Conservation (phyloP, 2,329 filamentous ascomycete genomes). For the Zarea fungicola region DNA sequence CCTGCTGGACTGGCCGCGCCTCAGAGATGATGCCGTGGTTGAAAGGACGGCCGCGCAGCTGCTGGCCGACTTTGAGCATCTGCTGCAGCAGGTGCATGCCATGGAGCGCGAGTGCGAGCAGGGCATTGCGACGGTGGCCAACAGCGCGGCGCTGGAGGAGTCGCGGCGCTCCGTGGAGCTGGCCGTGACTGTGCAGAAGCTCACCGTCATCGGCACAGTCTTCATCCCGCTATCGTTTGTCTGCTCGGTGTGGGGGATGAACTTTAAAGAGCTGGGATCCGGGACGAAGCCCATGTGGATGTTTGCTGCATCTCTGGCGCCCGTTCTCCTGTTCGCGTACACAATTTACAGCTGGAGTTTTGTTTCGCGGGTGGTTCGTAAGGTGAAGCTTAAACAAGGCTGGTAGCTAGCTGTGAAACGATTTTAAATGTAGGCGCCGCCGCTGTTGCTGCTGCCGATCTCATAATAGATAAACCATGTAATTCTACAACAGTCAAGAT, state of each 20-base stretch:
- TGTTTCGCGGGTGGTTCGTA: too few species aligned
- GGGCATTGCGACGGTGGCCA: neutral
- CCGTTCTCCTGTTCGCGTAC: too few species aligned
- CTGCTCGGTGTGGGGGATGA: neutral
- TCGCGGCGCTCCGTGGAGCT: neutral
- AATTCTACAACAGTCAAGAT: too few species aligned
- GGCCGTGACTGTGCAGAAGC: neutral
- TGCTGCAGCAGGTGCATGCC: neutral
- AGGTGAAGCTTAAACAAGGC: too few species aligned
- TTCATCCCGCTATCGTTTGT: neutral
- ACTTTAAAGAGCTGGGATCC: neutral
- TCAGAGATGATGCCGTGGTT: neutral
- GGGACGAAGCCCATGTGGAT: too few species aligned
- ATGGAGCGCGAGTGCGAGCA: neutral
- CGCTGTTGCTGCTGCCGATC: too few species aligned
- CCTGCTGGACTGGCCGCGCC: neutral
- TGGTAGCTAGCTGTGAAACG: too few species aligned
- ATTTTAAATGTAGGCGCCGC: too few species aligned
- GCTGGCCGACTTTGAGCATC: neutral
- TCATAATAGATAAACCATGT: too few species aligned
- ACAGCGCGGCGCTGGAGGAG: neutral
- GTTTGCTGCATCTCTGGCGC: too few species aligned
- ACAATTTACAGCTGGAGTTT: too few species aligned
- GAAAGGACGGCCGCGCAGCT: neutral
- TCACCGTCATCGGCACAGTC: neutral